phyloP scores from a whole-genome alignment of 148 eudicot genomes.

The Gaultheria prostrata region DNA sequence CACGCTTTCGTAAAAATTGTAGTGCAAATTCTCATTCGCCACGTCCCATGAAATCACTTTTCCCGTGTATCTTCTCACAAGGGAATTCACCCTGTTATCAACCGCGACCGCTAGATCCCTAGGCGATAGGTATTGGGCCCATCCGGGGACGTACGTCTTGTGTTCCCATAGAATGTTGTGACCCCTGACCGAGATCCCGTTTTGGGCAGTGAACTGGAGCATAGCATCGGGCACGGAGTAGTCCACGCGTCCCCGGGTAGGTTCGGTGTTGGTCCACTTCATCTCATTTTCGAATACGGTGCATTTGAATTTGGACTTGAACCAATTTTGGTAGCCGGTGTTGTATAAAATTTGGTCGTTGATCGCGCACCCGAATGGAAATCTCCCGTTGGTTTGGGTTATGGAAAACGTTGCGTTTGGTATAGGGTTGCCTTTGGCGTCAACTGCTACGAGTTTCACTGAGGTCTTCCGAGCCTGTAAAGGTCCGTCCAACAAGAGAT shows the following conservation, averaged over 20 bases:
- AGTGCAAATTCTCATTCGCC: conserved; percentile 50
- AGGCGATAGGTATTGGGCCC: conserved; percentile 32
- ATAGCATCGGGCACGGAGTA: conserved; percentile 44
- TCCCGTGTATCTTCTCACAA: conserved; percentile 32
- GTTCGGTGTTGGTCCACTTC: conserved; percentile 52
- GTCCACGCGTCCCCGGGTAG: conserved; percentile 31
- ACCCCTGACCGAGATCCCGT: conserved; percentile 42
- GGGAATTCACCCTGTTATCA: conserved; percentile 27
- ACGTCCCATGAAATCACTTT: conserved; percentile 52
- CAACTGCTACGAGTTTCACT: conserved; percentile 39
- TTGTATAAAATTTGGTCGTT: conserved; percentile 44
- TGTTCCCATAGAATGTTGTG: conserved; percentile 65
- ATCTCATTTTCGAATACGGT: conserved; percentile 58
- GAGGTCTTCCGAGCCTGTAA: conserved; percentile 41
- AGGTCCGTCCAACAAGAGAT: neutral
- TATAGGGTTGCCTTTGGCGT: conserved; percentile 34
- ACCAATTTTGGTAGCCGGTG: conserved; percentile 50
- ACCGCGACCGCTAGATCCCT: conserved; percentile 23
- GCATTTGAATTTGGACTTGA: conserved; percentile 29
- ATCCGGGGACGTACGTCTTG: conserved; percentile 27
- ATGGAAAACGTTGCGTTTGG: conserved; percentile 34
- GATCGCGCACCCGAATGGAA: conserved; percentile 54
- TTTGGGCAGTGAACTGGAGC: conserved; percentile 25
- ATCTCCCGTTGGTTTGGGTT: conserved; percentile 14
- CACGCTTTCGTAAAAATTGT: conserved; percentile 31